Base-by-base conservation (phyloP, 176 grass and related monocot species). In the Zizania latifolia region DNA sequence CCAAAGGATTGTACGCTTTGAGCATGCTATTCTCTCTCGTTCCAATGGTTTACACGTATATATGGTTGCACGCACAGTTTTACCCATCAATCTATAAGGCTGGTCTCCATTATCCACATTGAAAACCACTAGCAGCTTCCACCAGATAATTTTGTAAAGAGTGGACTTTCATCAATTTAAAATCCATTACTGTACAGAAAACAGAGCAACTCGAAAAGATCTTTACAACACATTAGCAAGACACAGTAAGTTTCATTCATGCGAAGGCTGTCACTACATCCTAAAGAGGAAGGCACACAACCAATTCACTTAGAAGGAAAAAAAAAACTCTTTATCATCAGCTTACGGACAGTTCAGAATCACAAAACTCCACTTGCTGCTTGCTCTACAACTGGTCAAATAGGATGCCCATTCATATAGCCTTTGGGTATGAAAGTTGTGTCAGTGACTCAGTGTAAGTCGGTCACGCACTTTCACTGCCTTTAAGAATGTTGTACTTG, bases 401-500 rank as follows among this genome's bases (percentile, higher is more conserved):
- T 33, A 37, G 37, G 32, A 62, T 44, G 13, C 11, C 19, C 58
- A 82, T 72, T 73, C 59, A 58, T 27, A 63, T 3, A 67, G 15
- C 11, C 80, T 62, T 28, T 30, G 55, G 2, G 9, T 72, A 48
- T 24, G 32, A 0, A 71, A 78, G 68, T 74, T 81, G 77, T 44
- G 78, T 86, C 68, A 85, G 82, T 81, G 77, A 36, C 72, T 86
- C 68, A 85, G 82, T 28, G 22, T 55, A 60, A 72, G 60, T 82
- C 14, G 3, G 44, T 78, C 7, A 74, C 32, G 78, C 36, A 72
- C 79, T 83, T 19, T 96, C 92, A 79, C 65, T 70, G 43, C 93
- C 86, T 88, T 96, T 96, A 22, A 96, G 86, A 81, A 96, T 96
- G 86, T 96, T 96, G 63, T 90, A 92, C 84, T 96, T 96, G 93